Base-by-base conservation (phyloP, 2,329 filamentous ascomycete genomes). In the Colletotrichum sp. region DNA sequence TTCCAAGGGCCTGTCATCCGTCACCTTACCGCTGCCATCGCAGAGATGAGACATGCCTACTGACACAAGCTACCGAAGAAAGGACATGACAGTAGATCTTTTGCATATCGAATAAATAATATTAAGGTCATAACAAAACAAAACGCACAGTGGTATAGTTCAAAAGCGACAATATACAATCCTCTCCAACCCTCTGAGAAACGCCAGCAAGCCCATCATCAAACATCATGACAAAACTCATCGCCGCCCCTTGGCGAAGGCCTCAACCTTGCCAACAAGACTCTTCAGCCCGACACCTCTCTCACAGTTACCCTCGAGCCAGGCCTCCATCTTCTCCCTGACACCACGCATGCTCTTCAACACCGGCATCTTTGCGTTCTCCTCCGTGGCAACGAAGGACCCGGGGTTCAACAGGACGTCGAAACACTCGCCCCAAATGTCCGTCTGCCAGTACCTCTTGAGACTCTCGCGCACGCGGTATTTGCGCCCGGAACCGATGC, bases 361-460 rank as follows among this genome's bases (percentile, higher is more conserved):
- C 6, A 96, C 90, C 0, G 96, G 96, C 90, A 98, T 89, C 79
- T 86, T 90, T n/a, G 83, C 85, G 2, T 88, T 92, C 32, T 93
- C 92, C 84, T 96, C 96, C 2, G 82, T 87, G 12, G 90, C 90
- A n/a, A 91, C 84, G 84, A 93, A 92, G 74, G 88, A 89, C 4
- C 90, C 89, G 1, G 96, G 96, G 84, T 99, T 99, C 59, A 99
- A 88, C 78, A 99, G 86, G 75, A 99, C 81, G 78, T 96, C 94
- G 83, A 99, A 98, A 64, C 94, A 93, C 76, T 94, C 92, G 3
- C 83, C 86, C 97, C 97, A 99, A 60, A 99, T 92, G 66, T 98
- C 96, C 65, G 93, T 94, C 88, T 99, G 96, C 97, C 97, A 99
- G 86, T 99, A 99, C 60, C 97, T 87, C 88, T 99, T 99, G 76